Evolutionary conservation across 768 basidiomycete genomes (phyloP).

Genomic region (Chalciporus piperatus): DNA sequence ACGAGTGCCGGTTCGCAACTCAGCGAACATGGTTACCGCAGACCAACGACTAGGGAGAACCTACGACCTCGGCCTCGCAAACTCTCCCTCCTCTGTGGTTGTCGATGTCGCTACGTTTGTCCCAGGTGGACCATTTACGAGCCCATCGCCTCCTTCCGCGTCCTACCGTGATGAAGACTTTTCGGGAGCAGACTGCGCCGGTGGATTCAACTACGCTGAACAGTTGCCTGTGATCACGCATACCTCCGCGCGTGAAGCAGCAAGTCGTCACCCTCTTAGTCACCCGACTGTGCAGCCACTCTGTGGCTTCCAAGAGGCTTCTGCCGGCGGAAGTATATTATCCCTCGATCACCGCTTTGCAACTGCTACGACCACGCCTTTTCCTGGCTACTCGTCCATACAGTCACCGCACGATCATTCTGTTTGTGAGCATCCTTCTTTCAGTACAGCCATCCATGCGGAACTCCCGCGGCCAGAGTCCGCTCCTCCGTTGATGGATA

Average conservation of each 20-base stretch:
- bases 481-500: slow-evolving; percentile 29
- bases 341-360: slow-evolving; percentile 26
- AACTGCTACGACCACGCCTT: slow-evolving; percentile 25
- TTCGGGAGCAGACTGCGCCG: slow-evolving; percentile 12
- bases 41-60: slow-evolving; percentile 10
- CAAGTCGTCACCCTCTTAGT: slow-evolving; percentile 14
- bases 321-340: slow-evolving; percentile 17
- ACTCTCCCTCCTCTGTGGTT: slow-evolving; percentile 12
- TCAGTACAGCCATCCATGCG: slow-evolving; percentile 21
- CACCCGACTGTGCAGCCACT: slow-evolving; percentile 17
- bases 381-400: slow-evolving; percentile 30
- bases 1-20: slow-evolving; percentile 11
- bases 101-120: slow-evolving; percentile 13
- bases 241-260: slow-evolving; percentile 9
- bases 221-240: slow-evolving; percentile 14
- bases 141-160: slow-evolving; percentile 21
- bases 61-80: slow-evolving; percentile 4
- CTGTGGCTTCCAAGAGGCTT: slow-evolving; percentile 14
- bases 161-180: slow-evolving; percentile 26
- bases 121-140: slow-evolving; percentile 13
- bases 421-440: slow-evolving; percentile 25
- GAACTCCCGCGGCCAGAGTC: slow-evolving; percentile 28
- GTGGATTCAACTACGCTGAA: slow-evolving; percentile 14
- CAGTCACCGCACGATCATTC: slow-evolving; percentile 29
- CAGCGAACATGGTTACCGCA: slow-evolving; percentile 13